Evolutionary conservation across 2,329 filamentous ascomycete species (phyloP).

Genomic region (Aspergillus sp.): DNA sequence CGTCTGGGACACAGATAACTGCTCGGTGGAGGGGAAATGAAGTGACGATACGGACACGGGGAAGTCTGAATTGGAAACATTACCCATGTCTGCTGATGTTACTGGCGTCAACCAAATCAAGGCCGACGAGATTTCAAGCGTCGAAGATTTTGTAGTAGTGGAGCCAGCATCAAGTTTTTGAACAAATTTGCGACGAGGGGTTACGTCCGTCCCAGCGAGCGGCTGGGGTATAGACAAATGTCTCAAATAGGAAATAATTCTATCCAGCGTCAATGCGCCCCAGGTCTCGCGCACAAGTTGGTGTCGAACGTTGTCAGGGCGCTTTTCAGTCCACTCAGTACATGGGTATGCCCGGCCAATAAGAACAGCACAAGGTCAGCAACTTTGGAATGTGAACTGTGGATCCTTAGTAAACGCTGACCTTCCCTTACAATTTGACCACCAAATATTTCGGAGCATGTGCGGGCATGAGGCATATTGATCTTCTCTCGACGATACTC

Average conservation of each 20-base stretch:
- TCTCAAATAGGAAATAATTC: slow-evolving; percentile 10
- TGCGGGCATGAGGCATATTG: not conserved
- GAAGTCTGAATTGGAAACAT: slow-evolving; percentile 30
- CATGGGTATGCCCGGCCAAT: slow-evolving; percentile 8
- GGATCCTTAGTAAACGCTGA: not conserved
- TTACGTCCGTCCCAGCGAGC: not conserved
- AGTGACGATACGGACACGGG: slow-evolving; percentile 48
- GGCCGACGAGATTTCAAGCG: not conserved
- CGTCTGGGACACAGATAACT: slow-evolving; percentile 70
- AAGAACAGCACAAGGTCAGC: not conserved
- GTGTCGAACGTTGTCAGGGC: not conserved
- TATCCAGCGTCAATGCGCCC: slow-evolving; percentile 10
- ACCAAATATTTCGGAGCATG: not conserved
- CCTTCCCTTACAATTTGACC: not conserved
- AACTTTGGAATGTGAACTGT: not conserved
- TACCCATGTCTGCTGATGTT: slow-evolving; percentile 30
- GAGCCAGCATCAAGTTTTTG: not conserved
- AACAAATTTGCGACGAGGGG: not conserved
- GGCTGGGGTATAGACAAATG: not conserved
- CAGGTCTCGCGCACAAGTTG: not conserved
- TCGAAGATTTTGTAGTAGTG: not conserved
- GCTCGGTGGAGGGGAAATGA: slow-evolving; percentile 57
- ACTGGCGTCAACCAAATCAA: slow-evolving; percentile 5
- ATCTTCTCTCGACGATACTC: not conserved
- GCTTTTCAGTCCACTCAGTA: slow-evolving; percentile 7